phyloP scores from a whole-genome alignment of 2,329 filamentous ascomycete species.

The Calonectria ilicicola region DNA sequence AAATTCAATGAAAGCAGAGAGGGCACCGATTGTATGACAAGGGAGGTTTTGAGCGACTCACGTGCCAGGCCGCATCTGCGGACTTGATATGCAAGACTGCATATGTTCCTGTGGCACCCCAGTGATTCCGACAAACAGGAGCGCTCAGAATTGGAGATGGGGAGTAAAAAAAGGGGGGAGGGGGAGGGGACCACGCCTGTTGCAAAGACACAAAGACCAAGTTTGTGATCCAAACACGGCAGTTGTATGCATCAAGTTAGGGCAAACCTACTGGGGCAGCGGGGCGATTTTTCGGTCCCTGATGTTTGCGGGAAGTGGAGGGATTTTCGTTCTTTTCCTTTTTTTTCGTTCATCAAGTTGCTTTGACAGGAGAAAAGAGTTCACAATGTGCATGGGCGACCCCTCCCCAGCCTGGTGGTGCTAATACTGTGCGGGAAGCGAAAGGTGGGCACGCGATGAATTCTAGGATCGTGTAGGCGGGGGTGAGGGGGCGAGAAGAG shows the following conservation, averaged over 20 bases:
- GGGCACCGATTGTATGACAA: not conserved
- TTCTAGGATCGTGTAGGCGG: not conserved
- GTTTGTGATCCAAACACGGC: slow-evolving; percentile 3
- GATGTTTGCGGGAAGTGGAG: not conserved
- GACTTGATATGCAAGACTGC: not conserved
- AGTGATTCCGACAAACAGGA: not conserved
- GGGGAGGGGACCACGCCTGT: not conserved
- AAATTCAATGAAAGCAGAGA: not conserved
- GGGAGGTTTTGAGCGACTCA: not conserved
- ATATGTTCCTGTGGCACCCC: not conserved
- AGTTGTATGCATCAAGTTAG: slow-evolving; percentile 3
- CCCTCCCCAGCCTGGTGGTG: not conserved
- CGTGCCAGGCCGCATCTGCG: slow-evolving; percentile 6
- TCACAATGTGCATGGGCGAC: not conserved
- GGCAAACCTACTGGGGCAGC: slow-evolving; percentile 21
- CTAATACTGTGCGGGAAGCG: not conserved
- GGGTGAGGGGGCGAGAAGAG: not conserved
- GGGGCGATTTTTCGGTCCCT: not conserved
- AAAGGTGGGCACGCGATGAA: not conserved
- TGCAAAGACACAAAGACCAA: not conserved
- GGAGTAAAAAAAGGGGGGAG: not conserved
- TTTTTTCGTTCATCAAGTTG: not conserved
- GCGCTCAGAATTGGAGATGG: not conserved
- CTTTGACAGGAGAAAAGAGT: not conserved
- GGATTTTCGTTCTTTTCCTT: not conserved